Evolutionary conservation across 75 land plant genomes (phyloP).

Genomic region (Pinus albicaulis): DNA sequence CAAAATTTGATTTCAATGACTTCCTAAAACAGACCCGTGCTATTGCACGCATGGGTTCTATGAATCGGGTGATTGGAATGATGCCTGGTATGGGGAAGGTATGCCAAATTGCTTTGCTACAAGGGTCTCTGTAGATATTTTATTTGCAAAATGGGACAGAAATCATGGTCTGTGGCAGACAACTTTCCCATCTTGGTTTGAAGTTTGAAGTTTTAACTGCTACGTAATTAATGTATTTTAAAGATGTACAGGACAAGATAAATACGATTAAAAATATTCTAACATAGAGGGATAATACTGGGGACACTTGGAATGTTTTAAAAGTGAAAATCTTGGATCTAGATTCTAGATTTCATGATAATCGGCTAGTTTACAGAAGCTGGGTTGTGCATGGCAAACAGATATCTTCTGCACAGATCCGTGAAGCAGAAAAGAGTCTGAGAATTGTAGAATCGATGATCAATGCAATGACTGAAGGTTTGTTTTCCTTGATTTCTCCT

Average conservation of each 20-base stretch:
- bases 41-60: constrained; percentile 96
- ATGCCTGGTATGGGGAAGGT: constrained; percentile 99
- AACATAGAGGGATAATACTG: background rate
- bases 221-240: background rate
- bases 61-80: constrained; percentile 86
- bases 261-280: background rate
- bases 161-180: background rate
- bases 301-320: background rate
- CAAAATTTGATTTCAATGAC: constrained; percentile 98
- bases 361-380: background rate
- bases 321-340: background rate
- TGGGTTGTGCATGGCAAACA: constrained; percentile 19
- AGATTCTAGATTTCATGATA: background rate
- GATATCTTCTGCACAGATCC: constrained; percentile 95
- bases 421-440: constrained; percentile 94
- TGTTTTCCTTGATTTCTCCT: background rate
- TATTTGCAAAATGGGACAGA: background rate
- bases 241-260: background rate
- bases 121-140: background rate
- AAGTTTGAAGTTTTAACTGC: background rate
- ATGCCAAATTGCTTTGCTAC: background rate
- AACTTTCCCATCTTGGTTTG: background rate
- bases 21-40: constrained; percentile 87
- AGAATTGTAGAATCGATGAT: constrained; percentile 94
- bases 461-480: constrained; percentile 94